A percentile compares a stretch with the other conserved stretches of the same genome.
phyloP scores from a whole-genome alignment of 768 basidiomycete species.

The Lactarius vividus region DNA sequence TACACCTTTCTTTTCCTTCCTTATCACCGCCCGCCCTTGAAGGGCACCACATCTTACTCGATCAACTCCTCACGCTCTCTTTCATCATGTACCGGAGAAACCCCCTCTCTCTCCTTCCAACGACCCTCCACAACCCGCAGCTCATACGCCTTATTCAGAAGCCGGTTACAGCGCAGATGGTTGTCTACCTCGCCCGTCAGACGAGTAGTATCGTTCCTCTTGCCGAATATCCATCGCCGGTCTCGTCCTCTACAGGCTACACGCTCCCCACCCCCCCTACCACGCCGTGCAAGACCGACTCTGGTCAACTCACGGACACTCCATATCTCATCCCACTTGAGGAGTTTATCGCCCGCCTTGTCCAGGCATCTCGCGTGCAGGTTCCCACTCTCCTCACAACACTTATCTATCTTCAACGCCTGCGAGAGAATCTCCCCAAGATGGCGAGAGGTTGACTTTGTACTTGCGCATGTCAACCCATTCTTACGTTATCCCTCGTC shows the following conservation, averaged over 20 bases:
- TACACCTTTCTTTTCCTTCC: constrained; percentile 29
- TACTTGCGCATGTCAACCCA: constrained; percentile 20
- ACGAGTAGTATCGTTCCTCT: constrained; percentile 72
- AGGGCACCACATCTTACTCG: constrained; percentile 35
- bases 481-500: constrained; percentile 27
- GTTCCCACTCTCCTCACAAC: constrained; percentile 89
- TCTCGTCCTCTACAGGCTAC: constrained; percentile 34
- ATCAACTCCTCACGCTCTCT: constrained; percentile 36
- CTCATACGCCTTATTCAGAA: constrained; percentile 76
- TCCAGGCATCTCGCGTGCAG: constrained; percentile 82
- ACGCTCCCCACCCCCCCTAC: constrained; percentile 65
- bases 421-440: constrained; percentile 73
- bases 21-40: constrained; percentile 36
- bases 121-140: constrained; percentile 72
- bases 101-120: constrained; percentile 80
- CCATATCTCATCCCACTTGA: constrained; percentile 62
- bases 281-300: constrained; percentile 51
- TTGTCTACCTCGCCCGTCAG: constrained; percentile 79
- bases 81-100: constrained; percentile 48
- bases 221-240: constrained; percentile 44
- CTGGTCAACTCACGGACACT: constrained; percentile 34
- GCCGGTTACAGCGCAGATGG: constrained; percentile 81
- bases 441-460: constrained; percentile 72
- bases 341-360: constrained; percentile 80
- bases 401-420: constrained; percentile 86